Conservation (phyloP, 148 eudicot species). For the Chenopodium suecicum region DNA sequence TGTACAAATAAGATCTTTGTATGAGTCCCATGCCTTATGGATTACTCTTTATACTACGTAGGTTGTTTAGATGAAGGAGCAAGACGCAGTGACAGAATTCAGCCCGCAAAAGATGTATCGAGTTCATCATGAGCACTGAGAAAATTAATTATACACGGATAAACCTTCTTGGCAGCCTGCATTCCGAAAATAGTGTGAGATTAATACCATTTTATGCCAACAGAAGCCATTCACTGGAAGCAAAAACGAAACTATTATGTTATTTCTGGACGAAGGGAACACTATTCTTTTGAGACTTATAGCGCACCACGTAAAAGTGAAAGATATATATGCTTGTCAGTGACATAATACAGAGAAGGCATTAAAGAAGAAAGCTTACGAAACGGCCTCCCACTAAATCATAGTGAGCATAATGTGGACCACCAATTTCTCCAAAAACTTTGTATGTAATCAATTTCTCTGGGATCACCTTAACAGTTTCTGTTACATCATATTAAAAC, state of each 20-base stretch:
- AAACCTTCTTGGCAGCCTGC: slow-evolving; percentile 62
- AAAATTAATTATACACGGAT: slow-evolving; percentile 50
- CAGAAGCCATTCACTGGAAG: not conserved
- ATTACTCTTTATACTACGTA: not conserved
- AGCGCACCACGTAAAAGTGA: not conserved
- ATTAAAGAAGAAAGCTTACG: slow-evolving; percentile 29
- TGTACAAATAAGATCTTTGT: not conserved
- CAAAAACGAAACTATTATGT: not conserved
- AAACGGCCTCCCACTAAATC: slow-evolving; percentile 59
- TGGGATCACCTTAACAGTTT: slow-evolving; percentile 54
- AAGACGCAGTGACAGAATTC: not conserved
- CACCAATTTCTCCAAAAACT: slow-evolving; percentile 65
- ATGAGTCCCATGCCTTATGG: not conserved
- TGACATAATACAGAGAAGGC: not conserved
- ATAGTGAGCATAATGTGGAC: slow-evolving; percentile 80
- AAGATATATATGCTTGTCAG: too few relatives aligned
- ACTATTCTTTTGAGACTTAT: not conserved
- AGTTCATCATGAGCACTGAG: slow-evolving; percentile 41
- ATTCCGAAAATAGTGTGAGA: not conserved
- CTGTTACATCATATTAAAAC: slow-evolving; percentile 31
- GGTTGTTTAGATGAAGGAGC: not conserved
- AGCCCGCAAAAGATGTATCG: not conserved
- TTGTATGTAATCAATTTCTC: slow-evolving; percentile 41
- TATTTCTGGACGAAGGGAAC: too few relatives aligned
- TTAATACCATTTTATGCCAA: not conserved